Evolutionary conservation across 257 asterid genomes (phyloP).

Genomic region (Salvia splendens): DNA sequence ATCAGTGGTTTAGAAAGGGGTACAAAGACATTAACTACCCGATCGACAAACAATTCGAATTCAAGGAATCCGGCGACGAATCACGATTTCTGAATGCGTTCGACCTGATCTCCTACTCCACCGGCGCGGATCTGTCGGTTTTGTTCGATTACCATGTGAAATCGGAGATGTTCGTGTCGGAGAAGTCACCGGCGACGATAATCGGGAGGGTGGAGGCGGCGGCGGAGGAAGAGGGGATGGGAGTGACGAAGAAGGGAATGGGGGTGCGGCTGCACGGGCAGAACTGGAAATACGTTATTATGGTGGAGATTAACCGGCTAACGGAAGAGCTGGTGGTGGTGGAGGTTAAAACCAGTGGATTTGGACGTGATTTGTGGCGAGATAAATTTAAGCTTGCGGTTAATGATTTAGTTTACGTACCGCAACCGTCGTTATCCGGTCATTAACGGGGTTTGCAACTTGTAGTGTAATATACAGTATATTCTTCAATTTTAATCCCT

Average conservation of each 20-base stretch:
- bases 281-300: conserved; percentile 44
- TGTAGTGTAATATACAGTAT: background rate
- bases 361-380: conserved; percentile 52
- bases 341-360: conserved; percentile 47
- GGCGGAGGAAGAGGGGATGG: conserved; percentile 45
- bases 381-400: conserved; percentile 47
- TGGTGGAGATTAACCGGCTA: conserved; percentile 53
- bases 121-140: conserved; percentile 55
- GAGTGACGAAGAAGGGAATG: conserved; percentile 38
- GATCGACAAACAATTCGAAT: conserved; percentile 44
- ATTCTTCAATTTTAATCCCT: too few species aligned
- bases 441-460: background rate
- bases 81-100: conserved; percentile 48
- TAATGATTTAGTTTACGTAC: conserved; percentile 38
- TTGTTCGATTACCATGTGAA: conserved; percentile 35
- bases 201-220: conserved; percentile 38
- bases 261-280: conserved; percentile 47
- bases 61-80: conserved; percentile 34
- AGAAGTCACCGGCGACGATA: conserved; percentile 39
- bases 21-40: conserved; percentile 41
- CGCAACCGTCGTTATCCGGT: conserved; percentile 31
- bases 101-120: conserved; percentile 48
- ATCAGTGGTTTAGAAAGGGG: conserved; percentile 63
- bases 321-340: conserved; percentile 67
- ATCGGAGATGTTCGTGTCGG: conserved; percentile 44